A percentile compares a stretch with the other conserved stretches of the same genome.
phyloP scores from a whole-genome alignment of 495 filamentous ascomycete genomes.

The Apodospora peruviana region DNA sequence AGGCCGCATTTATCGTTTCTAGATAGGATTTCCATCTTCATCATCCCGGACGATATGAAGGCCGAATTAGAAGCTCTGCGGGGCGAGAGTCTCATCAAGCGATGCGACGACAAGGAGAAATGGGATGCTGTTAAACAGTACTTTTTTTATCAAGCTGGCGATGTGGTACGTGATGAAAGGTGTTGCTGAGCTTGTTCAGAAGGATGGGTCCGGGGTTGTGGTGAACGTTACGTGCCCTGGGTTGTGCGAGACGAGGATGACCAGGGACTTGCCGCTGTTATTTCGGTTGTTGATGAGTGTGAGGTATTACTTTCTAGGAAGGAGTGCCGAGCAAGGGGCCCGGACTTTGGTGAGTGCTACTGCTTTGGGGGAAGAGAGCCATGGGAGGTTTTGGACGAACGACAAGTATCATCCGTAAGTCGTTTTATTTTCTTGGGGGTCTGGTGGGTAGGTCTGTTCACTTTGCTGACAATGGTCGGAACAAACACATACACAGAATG shows the following conservation, averaged over 20 bases:
- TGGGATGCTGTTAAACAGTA: slow-evolving; percentile 7
- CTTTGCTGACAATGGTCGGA: not conserved
- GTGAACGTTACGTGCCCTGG: slow-evolving; percentile 24
- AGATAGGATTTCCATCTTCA: slow-evolving; percentile 10
- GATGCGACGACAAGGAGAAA: slow-evolving; percentile 2
- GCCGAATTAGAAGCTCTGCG: not conserved
- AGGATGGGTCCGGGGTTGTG: slow-evolving; percentile 9
- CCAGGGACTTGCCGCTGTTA: slow-evolving; percentile 10
- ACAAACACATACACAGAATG: slow-evolving; percentile 3
- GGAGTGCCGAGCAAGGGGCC: slow-evolving; percentile 45
- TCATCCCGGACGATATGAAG: slow-evolving; percentile 1
- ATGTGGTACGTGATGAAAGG: slow-evolving; percentile 13
- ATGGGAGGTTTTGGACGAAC: slow-evolving; percentile 46
- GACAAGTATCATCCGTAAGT: slow-evolving; percentile 18
- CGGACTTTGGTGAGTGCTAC: slow-evolving; percentile 48
- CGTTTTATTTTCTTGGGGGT: not conserved
- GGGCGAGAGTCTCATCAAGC: slow-evolving; percentile 7
- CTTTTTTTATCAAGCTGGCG: slow-evolving; percentile 17
- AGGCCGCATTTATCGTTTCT: slow-evolving; percentile 15
- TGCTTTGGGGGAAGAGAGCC: slow-evolving; percentile 40
- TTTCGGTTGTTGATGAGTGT: slow-evolving; percentile 25
- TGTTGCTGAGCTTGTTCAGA: slow-evolving; percentile 4
- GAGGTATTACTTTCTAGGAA: slow-evolving; percentile 36
- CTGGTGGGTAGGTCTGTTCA: not conserved
- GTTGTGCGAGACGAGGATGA: slow-evolving; percentile 23